These are phyloP conservation scores for Citrus australasica DNA, from an alignment of 345 rosid species.

Conservation along the genomic window DNA sequence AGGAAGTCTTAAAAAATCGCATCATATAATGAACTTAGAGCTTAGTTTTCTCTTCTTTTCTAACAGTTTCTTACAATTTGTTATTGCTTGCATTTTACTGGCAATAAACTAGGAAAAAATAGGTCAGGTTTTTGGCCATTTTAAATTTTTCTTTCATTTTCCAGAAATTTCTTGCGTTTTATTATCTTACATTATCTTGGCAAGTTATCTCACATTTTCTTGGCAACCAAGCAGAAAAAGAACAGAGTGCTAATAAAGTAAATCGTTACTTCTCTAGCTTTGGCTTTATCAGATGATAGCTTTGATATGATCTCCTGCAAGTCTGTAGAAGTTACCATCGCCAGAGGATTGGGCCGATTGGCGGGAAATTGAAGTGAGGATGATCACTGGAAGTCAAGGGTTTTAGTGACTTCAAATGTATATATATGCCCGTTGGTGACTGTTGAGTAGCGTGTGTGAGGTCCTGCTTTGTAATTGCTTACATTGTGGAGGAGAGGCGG, in stretches of 20 bases:
- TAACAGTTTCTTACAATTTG: background rate
- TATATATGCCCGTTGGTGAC: too few species aligned
- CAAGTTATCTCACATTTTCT: background rate
- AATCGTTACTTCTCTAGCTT: constrained; percentile 62
- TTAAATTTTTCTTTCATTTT: too few species aligned
- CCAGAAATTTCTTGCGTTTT: too few species aligned
- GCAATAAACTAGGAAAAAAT: constrained; percentile 8
- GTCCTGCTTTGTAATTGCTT: too few species aligned
- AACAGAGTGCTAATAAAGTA: constrained; percentile 13
- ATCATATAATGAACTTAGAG: constrained; percentile 4
- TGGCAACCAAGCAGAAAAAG: constrained; percentile 7
- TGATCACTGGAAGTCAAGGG: too few species aligned
- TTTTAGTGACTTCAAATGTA: too few species aligned
- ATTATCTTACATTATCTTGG: too few species aligned
- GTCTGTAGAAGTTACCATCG: constrained; percentile 65
- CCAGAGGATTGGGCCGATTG: background rate
- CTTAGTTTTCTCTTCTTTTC: background rate
- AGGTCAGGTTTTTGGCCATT: background rate
- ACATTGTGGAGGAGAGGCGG: too few species aligned
- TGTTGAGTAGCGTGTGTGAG: too few species aligned
- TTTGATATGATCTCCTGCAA: constrained; percentile 74
- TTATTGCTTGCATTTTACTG: background rate
- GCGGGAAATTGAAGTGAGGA: constrained; percentile 4
- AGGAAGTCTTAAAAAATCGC: background rate
- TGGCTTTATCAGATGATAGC: constrained; percentile 94